phyloP scores from a whole-genome alignment of 2,329 filamentous ascomycete species.

The Phoma sp. region DNA sequence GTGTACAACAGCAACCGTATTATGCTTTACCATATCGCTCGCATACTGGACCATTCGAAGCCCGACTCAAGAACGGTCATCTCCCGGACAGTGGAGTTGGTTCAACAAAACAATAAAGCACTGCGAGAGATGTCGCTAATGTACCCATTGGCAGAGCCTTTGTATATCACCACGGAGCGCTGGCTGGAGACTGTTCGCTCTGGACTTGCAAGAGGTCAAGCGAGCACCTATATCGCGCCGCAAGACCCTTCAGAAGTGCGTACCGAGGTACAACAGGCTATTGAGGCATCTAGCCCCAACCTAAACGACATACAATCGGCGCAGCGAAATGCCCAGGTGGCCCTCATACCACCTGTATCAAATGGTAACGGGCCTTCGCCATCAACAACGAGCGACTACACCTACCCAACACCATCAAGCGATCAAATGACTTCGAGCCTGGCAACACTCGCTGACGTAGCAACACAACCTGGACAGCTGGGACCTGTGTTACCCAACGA shows the following conservation, averaged over 20 bases:
- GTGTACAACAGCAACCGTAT: constrained; percentile 46
- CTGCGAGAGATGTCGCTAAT: constrained; percentile 41
- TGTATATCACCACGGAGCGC: constrained; percentile 41
- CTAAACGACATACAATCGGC: constrained; percentile 9
- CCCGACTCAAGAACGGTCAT: constrained; percentile 35
- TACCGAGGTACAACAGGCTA: constrained; percentile 33
- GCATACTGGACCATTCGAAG: constrained; percentile 37
- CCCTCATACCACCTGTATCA: constrained; percentile 23
- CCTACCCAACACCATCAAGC: constrained; percentile 16
- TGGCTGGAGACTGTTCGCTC: constrained; percentile 43
- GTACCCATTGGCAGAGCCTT: constrained; percentile 41
- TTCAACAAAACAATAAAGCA: constrained; percentile 42
- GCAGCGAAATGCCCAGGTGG: constrained; percentile 19
- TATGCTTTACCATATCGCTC: constrained; percentile 45
- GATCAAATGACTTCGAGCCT: constrained; percentile 10
- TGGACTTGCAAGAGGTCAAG: constrained; percentile 37
- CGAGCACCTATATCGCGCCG: constrained; percentile 38
- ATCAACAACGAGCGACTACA: constrained; percentile 20
- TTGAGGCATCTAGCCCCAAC: constrained; percentile 23
- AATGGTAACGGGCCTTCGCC: constrained; percentile 14
- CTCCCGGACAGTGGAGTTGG: constrained; percentile 37
- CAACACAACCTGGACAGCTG: constrained; percentile 20
- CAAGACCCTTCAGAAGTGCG: constrained; percentile 36
- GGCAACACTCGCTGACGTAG: constrained; percentile 19
- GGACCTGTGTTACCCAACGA: constrained; percentile 20